Evolutionary conservation across 2,329 filamentous ascomycete species (phyloP).

Genomic region (Paecilomyces dactylethromorphus): DNA sequence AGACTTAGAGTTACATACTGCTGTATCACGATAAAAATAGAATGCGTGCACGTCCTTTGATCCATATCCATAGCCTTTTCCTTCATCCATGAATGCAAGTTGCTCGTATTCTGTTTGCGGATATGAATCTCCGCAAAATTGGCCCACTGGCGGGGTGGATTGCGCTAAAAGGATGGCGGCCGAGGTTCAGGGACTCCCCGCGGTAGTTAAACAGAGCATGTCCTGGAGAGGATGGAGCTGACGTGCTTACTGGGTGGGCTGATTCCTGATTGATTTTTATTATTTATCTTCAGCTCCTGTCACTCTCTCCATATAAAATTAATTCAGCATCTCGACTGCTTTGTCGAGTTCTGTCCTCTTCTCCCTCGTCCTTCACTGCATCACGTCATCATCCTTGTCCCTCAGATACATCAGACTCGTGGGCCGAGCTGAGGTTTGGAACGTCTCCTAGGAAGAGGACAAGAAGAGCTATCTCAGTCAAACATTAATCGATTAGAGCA

Average conservation of each 20-base stretch:
- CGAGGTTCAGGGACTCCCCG: constrained; percentile 18
- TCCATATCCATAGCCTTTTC: too few relatives aligned
- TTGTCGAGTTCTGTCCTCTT: neutral
- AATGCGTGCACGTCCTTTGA: too few relatives aligned
- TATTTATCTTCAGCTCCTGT: neutral
- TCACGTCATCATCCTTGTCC: neutral
- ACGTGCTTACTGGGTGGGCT: neutral
- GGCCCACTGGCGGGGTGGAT: neutral
- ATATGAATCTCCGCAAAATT: neutral
- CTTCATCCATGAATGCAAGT: neutral
- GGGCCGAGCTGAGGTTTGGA: neutral
- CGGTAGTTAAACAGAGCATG: neutral
- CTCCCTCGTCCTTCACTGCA: neutral
- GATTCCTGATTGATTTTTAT: neutral
- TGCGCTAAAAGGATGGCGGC: constrained; percentile 2
- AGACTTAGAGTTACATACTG: neutral
- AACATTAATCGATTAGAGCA: neutral
- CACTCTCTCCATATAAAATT: neutral
- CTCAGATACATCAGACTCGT: neutral
- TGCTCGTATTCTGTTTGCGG: neutral
- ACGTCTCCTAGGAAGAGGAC: neutral
- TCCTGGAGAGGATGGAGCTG: neutral
- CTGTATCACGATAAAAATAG: too few relatives aligned
- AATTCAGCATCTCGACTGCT: neutral
- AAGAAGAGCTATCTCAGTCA: neutral